Base-by-base conservation (phyloP, 164 flowering plant species). In the Warburgia ugandensis region DNA sequence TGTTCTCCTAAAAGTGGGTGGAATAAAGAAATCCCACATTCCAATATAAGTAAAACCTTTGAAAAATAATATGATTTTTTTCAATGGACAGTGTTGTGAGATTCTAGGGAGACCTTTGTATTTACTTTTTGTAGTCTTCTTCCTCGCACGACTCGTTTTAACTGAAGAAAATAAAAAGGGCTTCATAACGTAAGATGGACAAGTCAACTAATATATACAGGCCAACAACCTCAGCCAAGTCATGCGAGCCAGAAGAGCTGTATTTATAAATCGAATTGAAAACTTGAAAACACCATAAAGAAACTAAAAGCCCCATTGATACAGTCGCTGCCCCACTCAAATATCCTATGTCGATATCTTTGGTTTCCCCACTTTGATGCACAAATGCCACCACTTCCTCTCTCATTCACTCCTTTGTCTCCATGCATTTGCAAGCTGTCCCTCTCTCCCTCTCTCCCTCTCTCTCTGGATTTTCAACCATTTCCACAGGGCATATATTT, bases 21-120 rank as follows among this genome's bases (percentile, higher is more conserved):
- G 28, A 57, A 59, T 35, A 46, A 35, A 22, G 63, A 59, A 51
- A 44, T 37, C 52, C 38, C 52, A 59, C 49, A 48, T 42, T 49
- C 52, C 63, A 36, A 52, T 59, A 45, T 27, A 40, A 59, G 47
- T 30, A 48, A 28, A 39, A 17, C 23, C 32, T 40, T 3, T 21
- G 47, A 21, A 44, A 44, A 44, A 44, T 22, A 27, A 45, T 45
- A 22, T 27, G 56, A 27, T 12, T 28, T 27, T 26, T 38, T 36
- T 23, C 43, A 5, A 7, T 36, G 41, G 10, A 38, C 44, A 19
- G 42, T 26, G 23, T 10, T 17, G 46, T 37, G 43, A 28, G 45
- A 52, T 52, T 40, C 56, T 29, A 38, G 45, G 56, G 44, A 26
- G 33, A 28, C 33, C 44, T n/a, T 27, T 26, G 14, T 10, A 19